Conservation (phyloP, 1,284 basidiomycete genomes). For the Lentinula novae-zelandiae region DNA sequence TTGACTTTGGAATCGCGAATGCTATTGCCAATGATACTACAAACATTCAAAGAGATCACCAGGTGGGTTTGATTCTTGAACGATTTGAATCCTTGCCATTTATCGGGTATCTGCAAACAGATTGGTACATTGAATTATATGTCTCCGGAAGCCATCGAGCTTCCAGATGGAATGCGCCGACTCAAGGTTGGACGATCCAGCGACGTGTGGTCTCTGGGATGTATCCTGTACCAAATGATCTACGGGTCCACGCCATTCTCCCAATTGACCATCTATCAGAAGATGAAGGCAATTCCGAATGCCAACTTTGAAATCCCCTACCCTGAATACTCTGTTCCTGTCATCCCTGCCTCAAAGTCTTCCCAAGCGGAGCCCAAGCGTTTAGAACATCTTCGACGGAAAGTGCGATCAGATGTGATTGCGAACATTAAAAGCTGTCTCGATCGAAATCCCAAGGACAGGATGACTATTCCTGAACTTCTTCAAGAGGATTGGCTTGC, state of each 20-base stretch:
- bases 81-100: background rate
- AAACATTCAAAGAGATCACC: conserved; percentile 92
- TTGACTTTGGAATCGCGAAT: conserved; percentile 97
- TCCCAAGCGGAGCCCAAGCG: conserved; percentile 38
- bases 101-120: conserved; percentile 31
- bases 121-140: conserved; percentile 95
- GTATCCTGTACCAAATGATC: conserved; percentile 97
- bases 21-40: conserved; percentile 97
- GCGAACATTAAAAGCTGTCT: conserved; percentile 75
- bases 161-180: conserved; percentile 72
- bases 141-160: conserved; percentile 90
- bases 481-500: conserved; percentile 65
- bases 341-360: conserved; percentile 34
- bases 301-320: conserved; percentile 69
- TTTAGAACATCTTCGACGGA: conserved; percentile 58
- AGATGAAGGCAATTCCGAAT: conserved; percentile 88
- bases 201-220: conserved; percentile 97
- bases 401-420: conserved; percentile 68
- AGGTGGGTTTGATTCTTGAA: conserved; percentile 43
- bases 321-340: conserved; percentile 61
- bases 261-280: conserved; percentile 76
- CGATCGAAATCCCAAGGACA: conserved; percentile 67
- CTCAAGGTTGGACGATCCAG: conserved; percentile 83
- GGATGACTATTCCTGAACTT: conserved; percentile 79
- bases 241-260: conserved; percentile 95